Percentiles rank a stretch among this genome's conserved stretches.
Evolutionary conservation across 2,329 filamentous ascomycete species (phyloP).

Genomic region (Zarea fungicola): DNA sequence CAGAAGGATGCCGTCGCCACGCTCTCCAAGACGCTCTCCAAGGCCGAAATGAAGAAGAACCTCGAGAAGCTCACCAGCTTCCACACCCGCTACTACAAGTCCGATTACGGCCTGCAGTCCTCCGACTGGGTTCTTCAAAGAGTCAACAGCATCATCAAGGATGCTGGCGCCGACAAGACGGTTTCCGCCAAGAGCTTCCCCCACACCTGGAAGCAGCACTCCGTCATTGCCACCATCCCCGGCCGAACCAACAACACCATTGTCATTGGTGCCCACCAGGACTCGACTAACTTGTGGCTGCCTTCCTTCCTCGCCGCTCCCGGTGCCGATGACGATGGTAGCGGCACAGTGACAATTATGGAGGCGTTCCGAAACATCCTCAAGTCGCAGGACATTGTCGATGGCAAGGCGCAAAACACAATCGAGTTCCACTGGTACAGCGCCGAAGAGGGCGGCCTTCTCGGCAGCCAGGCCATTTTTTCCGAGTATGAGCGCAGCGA

Average conservation of each 20-base stretch:
- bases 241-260: constrained; percentile 80
- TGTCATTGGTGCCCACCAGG: constrained; percentile 87
- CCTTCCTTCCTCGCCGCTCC: constrained; percentile 80
- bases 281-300: constrained; percentile 90
- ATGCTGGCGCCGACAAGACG: constrained; percentile 63
- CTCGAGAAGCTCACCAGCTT: constrained; percentile 74
- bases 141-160: constrained; percentile 65
- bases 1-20: constrained; percentile 62
- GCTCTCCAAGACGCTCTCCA: constrained; percentile 64
- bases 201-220: constrained; percentile 85
- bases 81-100: constrained; percentile 79
- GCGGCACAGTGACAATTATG: constrained; percentile 88
- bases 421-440: constrained; percentile 97
- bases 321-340: constrained; percentile 93
- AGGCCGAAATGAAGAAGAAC: constrained; percentile 70
- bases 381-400: constrained; percentile 61
- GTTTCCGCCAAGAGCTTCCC: constrained; percentile 69
- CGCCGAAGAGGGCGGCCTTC: constrained; percentile 80
- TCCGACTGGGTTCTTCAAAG: constrained; percentile 80
- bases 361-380: constrained; percentile 83
- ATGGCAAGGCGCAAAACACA: constrained; percentile 73
- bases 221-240: constrained; percentile 86
- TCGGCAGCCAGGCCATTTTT: constrained; percentile 89
- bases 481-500: constrained; percentile 66
- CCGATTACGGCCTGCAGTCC: constrained; percentile 72